Conservation (phyloP, 1,284 basidiomycete genomes). For the Pulchroboletus neoregius region DNA sequence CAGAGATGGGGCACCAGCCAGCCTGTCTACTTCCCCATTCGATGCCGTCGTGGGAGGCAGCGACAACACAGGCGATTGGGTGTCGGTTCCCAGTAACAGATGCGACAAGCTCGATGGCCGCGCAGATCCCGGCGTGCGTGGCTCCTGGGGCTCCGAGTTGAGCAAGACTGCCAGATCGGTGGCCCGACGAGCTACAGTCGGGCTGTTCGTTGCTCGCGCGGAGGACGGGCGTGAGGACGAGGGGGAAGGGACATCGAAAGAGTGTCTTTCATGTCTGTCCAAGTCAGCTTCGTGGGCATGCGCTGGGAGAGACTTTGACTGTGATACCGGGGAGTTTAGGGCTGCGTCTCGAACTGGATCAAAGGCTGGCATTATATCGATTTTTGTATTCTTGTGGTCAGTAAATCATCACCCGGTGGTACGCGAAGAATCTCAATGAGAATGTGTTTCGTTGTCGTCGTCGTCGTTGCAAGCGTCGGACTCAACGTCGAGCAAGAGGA, state of each 20-base stretch:
- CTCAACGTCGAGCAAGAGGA: neutral
- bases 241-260: constrained; percentile 31
- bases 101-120: constrained; percentile 48
- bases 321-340: constrained; percentile 56
- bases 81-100: constrained; percentile 41
- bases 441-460: constrained; percentile 16
- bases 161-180: constrained; percentile 69
- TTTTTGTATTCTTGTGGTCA: constrained; percentile 9
- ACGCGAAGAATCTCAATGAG: neutral
- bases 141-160: constrained; percentile 52
- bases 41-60: neutral
- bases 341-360: constrained; percentile 81
- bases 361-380: constrained; percentile 59
- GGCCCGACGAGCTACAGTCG: constrained; percentile 53
- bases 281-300: constrained; percentile 27
- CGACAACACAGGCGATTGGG: constrained; percentile 17
- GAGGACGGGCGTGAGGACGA: constrained; percentile 36
- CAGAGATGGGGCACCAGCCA: constrained; percentile 39
- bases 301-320: constrained; percentile 28
- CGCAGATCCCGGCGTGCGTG: constrained; percentile 38
- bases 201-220: constrained; percentile 37
- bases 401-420: constrained; percentile 12
- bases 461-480: constrained; percentile 11
- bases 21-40: constrained; percentile 37
- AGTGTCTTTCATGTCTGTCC: constrained; percentile 29